Conservation (phyloP, 306 rosid genomes). For the Acacia acuminata region DNA sequence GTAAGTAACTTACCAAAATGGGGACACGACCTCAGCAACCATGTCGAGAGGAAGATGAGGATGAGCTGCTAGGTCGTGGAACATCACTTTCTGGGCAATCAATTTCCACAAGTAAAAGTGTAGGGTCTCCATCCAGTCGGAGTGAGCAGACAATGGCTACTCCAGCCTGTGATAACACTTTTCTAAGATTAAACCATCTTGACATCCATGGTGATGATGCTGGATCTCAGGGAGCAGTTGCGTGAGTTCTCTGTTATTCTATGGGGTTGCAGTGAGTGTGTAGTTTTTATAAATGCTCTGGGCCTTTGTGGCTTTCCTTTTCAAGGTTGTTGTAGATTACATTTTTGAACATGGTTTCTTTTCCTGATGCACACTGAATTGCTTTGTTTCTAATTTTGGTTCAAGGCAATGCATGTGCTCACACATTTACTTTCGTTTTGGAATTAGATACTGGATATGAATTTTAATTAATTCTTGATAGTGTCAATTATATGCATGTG, state of each 20-base stretch:
- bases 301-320: constrained; percentile 1
- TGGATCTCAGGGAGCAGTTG: constrained; percentile 75
- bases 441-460: constrained; percentile 20
- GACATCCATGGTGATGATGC: constrained; percentile 84
- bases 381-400: neutral
- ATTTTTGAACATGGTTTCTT: neutral
- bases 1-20: constrained; percentile 40
- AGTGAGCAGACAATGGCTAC: constrained; percentile 94
- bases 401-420: neutral
- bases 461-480: constrained; percentile 11
- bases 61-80: constrained; percentile 50
- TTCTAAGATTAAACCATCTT: constrained; percentile 63
- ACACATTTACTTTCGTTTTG: neutral
- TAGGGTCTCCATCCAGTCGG: constrained; percentile 88
- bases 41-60: constrained; percentile 68
- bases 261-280: constrained; percentile 6
- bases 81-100: constrained; percentile 75
- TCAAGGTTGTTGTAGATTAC: constrained; percentile 11
- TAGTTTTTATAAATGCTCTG: constrained; percentile 3
- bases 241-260: constrained; percentile 48
- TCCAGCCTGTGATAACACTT: constrained; percentile 66
- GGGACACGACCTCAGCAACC: constrained; percentile 68
- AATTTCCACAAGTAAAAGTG: constrained; percentile 84
- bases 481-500: constrained; percentile 13
- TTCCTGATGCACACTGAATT: neutral